Base-by-base conservation (phyloP, 768 basidiomycete species). In the Tricholoma flavovirens region DNA sequence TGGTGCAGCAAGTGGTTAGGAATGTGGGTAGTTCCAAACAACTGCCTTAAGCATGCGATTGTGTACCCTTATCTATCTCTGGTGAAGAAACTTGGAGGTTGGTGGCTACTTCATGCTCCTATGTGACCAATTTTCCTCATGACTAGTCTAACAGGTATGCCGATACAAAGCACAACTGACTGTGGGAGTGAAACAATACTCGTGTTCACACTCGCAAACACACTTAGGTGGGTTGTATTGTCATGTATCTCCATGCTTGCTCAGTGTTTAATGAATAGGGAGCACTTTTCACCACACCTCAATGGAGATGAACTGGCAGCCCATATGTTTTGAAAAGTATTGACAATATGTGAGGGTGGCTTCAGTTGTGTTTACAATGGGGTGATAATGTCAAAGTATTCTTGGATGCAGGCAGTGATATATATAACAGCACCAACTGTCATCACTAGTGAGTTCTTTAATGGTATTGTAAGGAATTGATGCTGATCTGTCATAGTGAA, bases 161-260 rank as follows among this genome's bases (percentile, higher is more conserved):
- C 69, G 21, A 53, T 72, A 17, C 70, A 72, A 48, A 63, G 46
- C 9, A 70, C 66, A 1, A 71, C 68, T 1, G 70, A 74, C 57
- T 69, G 70, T 58, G 70, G 71, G 1, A 60, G 58, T 10, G 69
- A 72, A 57, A 69, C 66, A 0, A 66, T 58, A 0, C 24, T 54
- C 15, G 36, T 71, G 4, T 71, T 50, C 62, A 70, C 61, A 26
- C 53, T 70, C 19, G 64, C 61, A 0, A 69, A 67, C 51, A 65
- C 64, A 0, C 56, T 72, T 0, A 42, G 66, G 72, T 71, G 52
- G 12, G 5, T 32, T 32, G n/a, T 32, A 26, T 26, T 26, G 24
- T 26, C 24, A 3, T 26, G 24, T 26, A 26, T 26, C 24, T 26
- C 5, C 24, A 5, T 26, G 3, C 24, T 26, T 26, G 24, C 24